phyloP scores from a whole-genome alignment of 2,329 filamentous ascomycete genomes.

The Fusarium duplospermum region DNA sequence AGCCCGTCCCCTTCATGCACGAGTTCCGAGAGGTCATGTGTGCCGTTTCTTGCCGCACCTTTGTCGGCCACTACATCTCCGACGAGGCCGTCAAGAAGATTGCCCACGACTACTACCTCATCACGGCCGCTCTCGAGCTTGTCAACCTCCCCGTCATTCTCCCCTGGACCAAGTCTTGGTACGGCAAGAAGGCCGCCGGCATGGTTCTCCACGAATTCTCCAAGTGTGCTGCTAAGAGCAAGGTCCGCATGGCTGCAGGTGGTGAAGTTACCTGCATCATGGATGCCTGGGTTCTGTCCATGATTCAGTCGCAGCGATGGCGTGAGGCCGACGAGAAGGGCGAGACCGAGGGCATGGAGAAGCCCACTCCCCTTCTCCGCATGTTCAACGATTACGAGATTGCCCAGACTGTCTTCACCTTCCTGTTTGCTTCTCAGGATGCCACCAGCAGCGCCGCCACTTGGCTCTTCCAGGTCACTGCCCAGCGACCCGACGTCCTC shows the following conservation, averaged over 20 bases:
- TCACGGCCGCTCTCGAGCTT: slow-evolving; percentile 93
- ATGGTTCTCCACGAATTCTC: slow-evolving; percentile 91
- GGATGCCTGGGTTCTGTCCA: slow-evolving; percentile 91
- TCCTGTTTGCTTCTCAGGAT: slow-evolving; percentile 97
- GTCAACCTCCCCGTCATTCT: slow-evolving; percentile 99
- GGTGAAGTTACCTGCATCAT: slow-evolving; percentile 92
- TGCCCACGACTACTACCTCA: slow-evolving; percentile 95
- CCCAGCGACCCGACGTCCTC: slow-evolving; percentile 91
- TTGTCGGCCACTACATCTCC: slow-evolving; percentile 94
- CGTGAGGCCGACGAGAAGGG: slow-evolving; percentile 82
- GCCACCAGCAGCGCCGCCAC: slow-evolving; percentile 93
- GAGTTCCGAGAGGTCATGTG: slow-evolving; percentile 95
- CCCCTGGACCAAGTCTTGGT: slow-evolving; percentile 95
- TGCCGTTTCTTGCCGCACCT: slow-evolving; percentile 94
- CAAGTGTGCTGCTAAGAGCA: slow-evolving; percentile 93
- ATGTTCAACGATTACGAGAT: slow-evolving; percentile 93
- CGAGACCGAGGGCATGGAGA: slow-evolving; percentile 76
- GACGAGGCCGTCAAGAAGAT: slow-evolving; percentile 93
- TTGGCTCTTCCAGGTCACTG: slow-evolving; percentile 95
- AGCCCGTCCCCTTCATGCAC: slow-evolving; percentile 88
- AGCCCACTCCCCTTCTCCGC: slow-evolving; percentile 85
- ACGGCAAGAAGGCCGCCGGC: slow-evolving; percentile 94
- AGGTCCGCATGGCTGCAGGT: slow-evolving; percentile 89
- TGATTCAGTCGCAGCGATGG: slow-evolving; percentile 87
- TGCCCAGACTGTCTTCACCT: slow-evolving; percentile 92